Conservation (phyloP, 2,329 filamentous ascomycete genomes). For the Epichloe glyceriae region DNA sequence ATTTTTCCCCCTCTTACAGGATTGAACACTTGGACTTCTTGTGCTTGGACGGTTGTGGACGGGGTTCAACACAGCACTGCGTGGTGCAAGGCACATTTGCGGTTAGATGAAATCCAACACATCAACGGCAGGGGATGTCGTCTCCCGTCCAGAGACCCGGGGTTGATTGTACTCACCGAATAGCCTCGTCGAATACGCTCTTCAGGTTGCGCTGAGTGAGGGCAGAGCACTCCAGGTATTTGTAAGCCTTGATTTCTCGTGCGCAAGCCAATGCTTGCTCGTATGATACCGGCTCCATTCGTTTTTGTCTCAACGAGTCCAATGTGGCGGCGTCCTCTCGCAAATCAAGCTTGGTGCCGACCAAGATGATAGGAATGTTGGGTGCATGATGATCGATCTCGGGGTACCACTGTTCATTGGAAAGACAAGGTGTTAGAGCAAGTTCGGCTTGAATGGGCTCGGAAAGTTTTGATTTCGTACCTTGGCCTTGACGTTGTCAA, state of each 20-base stretch:
- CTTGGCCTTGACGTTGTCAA: conserved; percentile 98
- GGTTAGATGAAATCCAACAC: not conserved
- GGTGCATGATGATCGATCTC: conserved; percentile 97
- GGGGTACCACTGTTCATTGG: conserved; percentile 65
- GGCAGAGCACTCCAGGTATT: conserved; percentile 96
- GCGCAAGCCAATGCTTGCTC: conserved; percentile 80
- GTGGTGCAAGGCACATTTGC: not conserved
- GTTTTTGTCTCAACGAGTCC: conserved; percentile 74
- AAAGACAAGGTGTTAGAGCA: not conserved
- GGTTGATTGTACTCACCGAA: conserved; percentile 56
- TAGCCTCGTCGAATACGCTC: conserved; percentile 97
- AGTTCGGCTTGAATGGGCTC: not conserved
- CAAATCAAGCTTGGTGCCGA: conserved; percentile 93
- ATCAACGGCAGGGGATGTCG: not conserved
- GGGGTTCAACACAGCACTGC: conserved; percentile 58
- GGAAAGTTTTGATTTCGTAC: conserved; percentile 33
- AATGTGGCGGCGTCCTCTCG: conserved; percentile 76
- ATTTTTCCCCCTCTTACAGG: conserved; percentile 34
- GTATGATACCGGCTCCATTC: conserved; percentile 75
- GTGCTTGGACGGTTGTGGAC: conserved; percentile 41
- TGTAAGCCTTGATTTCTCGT: conserved; percentile 90
- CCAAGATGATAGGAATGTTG: conserved; percentile 88
- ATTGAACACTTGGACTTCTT: conserved; percentile 59
- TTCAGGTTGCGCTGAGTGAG: conserved; percentile 94
- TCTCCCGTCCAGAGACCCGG: not conserved